Percentiles rank a stretch among this genome's conserved stretches.
Evolutionary conservation across 345 rosid species (phyloP).

Genomic region (Boechera retrofracta): DNA sequence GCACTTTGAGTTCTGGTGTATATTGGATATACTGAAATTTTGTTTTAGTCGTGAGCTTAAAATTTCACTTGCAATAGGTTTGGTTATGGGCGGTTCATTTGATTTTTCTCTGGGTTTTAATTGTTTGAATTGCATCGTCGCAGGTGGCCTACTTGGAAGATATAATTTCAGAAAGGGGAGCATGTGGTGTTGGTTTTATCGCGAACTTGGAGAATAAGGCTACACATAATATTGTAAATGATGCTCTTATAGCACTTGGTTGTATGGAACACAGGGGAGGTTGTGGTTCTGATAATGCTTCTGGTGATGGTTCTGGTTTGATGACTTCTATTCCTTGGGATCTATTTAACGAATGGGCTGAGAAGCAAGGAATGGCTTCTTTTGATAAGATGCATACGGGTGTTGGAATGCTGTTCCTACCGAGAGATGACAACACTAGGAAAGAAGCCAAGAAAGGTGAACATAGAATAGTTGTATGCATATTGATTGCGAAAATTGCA

Average conservation of each 20-base stretch:
- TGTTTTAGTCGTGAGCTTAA: neutral
- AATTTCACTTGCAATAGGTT: neutral
- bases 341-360: constrained; percentile 79
- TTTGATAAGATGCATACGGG: constrained; percentile 88
- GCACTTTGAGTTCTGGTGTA: constrained; percentile 21
- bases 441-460: constrained; percentile 85
- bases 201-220: constrained; percentile 85
- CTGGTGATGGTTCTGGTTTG: constrained; percentile 96
- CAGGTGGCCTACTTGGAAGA: constrained; percentile 89
- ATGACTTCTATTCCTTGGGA: constrained; percentile 99
- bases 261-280: constrained; percentile 99
- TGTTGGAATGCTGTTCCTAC: constrained; percentile 95
- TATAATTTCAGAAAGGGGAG: constrained; percentile 91
- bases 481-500: constrained; percentile 19
- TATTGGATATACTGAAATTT: neutral
- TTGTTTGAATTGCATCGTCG: constrained; percentile 3
- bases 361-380: constrained; percentile 68
- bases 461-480: constrained; percentile 20
- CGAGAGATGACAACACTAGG: constrained; percentile 63
- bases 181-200: constrained; percentile 97
- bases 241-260: constrained; percentile 90
- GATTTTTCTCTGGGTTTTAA: neutral
- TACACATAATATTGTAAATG: constrained; percentile 73
- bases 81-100: neutral
- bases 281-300: constrained; percentile 97